A percentile compares a stretch with the other conserved stretches of the same genome.
phyloP scores from a whole-genome alignment of 2,329 filamentous ascomycete species.

The Lanzia echinophila region DNA sequence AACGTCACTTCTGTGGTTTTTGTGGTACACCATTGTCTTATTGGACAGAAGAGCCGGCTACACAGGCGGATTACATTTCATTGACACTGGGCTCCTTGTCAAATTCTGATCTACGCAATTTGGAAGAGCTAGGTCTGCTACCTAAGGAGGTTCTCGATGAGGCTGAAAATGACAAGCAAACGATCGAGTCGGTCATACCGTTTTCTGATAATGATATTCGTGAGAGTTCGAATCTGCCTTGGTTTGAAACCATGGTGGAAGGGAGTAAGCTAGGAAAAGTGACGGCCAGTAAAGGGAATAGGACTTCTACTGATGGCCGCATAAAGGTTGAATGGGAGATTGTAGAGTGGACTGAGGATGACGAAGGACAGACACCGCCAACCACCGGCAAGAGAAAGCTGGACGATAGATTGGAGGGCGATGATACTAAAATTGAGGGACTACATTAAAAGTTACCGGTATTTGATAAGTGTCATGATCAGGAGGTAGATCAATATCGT shows the following conservation, averaged over 20 bases:
- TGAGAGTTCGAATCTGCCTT: constrained; percentile 56
- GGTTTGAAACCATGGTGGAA: constrained; percentile 78
- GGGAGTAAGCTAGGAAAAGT: constrained; percentile 66
- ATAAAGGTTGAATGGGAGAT: constrained; percentile 77
- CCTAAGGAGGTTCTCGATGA: constrained; percentile 40
- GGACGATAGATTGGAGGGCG: neutral
- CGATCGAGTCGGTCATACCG: constrained; percentile 23
- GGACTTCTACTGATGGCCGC: constrained; percentile 52
- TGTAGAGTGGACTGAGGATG: constrained; percentile 59
- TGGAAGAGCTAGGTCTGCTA: constrained; percentile 72
- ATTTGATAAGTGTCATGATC: neutral
- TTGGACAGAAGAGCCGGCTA: constrained; percentile 68
- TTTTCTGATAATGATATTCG: constrained; percentile 10
- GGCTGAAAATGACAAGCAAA: constrained; percentile 25
- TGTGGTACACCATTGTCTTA: constrained; percentile 81
- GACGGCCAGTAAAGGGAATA: constrained; percentile 51
- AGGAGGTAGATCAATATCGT: neutral
- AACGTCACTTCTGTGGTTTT: constrained; percentile 83
- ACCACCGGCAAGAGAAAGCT: constrained; percentile 37
- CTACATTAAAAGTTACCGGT: neutral
- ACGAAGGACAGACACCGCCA: constrained; percentile 30
- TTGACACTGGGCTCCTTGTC: constrained; percentile 73
- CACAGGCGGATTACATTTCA: constrained; percentile 72
- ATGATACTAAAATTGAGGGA: constrained; percentile 10
- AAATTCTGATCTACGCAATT: constrained; percentile 60